These are phyloP conservation scores for Chlorella ohadii DNA, from an alignment of 139 green algal species.

Conservation along the genomic window DNA sequence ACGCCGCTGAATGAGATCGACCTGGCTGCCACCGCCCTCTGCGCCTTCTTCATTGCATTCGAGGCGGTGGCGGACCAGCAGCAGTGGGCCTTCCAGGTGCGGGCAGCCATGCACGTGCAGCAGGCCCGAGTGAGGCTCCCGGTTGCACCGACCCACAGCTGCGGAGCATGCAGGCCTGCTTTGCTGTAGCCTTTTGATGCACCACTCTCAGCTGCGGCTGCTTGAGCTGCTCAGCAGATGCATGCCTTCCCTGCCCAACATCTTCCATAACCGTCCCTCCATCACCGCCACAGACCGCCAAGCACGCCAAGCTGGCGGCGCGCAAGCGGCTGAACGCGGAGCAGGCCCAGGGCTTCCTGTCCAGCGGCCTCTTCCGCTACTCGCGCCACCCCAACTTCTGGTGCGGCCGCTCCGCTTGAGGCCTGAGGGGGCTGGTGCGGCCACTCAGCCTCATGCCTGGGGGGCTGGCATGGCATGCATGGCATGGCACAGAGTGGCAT, in stretches of 20 bases:
- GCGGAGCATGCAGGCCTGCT: too few relatives aligned
- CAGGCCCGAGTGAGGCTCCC: too few relatives aligned
- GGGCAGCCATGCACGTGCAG: too few relatives aligned
- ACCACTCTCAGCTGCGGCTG: too few relatives aligned
- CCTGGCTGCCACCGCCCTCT: constrained; percentile 2
- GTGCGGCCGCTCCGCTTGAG: too few relatives aligned
- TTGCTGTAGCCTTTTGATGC: too few relatives aligned
- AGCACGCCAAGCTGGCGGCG: constrained; percentile 14
- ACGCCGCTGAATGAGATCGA: constrained; percentile 29
- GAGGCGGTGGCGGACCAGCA: constrained; percentile 47
- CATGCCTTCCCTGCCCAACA: neutral
- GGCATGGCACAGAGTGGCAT: too few relatives aligned
- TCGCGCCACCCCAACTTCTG: constrained; percentile 41
- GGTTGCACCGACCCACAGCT: too few relatives aligned
- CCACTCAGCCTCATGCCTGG: too few relatives aligned
- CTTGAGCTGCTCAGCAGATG: neutral
- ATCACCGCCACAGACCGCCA: constrained; percentile 17
- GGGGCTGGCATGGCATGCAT: too few relatives aligned
- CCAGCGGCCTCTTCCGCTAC: constrained; percentile 33
- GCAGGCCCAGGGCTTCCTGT: constrained; percentile 36
- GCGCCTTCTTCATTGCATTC: constrained; percentile 30
- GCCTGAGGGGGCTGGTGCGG: too few relatives aligned
- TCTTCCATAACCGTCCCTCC: too few relatives aligned
- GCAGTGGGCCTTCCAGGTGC: constrained; percentile 49
- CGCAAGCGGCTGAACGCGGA: neutral